Conservation (phyloP, 1,284 basidiomycete genomes). For the Macrocystidia cucumis region DNA sequence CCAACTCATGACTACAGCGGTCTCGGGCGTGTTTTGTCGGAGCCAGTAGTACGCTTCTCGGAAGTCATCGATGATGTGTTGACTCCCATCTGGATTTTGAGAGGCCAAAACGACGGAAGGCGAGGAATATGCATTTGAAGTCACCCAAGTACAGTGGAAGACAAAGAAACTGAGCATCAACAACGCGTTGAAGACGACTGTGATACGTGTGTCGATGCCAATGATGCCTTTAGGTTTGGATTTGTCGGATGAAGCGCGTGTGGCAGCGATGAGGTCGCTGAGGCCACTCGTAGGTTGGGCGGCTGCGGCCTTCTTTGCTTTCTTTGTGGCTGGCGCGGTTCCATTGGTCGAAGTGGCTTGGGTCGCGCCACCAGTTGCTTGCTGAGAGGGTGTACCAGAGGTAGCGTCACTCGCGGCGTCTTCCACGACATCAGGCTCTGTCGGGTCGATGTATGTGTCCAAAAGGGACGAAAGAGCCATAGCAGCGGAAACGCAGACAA, state of each 20-base stretch:
- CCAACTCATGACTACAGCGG: slow-evolving; percentile 97
- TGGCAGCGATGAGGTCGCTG: slow-evolving; percentile 35
- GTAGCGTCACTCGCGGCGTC: slow-evolving; percentile 21
- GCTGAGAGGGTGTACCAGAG: slow-evolving; percentile 11
- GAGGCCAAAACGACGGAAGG: slow-evolving; percentile 95
- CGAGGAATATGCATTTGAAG: slow-evolving; percentile 92
- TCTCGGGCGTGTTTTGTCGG: slow-evolving; percentile 88
- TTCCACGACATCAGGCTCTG: slow-evolving; percentile 43
- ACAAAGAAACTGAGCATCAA: slow-evolving; percentile 87
- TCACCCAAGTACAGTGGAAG: slow-evolving; percentile 96
- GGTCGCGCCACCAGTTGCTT: slow-evolving; percentile 18
- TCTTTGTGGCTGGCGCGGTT: slow-evolving; percentile 35
- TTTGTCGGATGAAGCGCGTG: slow-evolving; percentile 25
- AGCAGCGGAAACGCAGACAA: slow-evolving; percentile 88
- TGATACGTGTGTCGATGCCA: slow-evolving; percentile 76
- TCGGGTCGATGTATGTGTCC: slow-evolving; percentile 82
- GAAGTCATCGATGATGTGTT: slow-evolving; percentile 99
- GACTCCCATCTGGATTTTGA: slow-evolving; percentile 74
- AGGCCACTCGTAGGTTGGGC: slow-evolving; percentile 22
- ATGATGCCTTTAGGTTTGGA: slow-evolving; percentile 59
- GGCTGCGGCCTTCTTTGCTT: slow-evolving; percentile 50
- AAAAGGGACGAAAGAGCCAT: slow-evolving; percentile 87
- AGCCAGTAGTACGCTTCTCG: slow-evolving; percentile 99
- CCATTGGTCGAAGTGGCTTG: slow-evolving; percentile 15
- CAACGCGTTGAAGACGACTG: slow-evolving; percentile 74